Evolutionary conservation across 768 basidiomycete genomes (phyloP), one percentile per base, ranked within the genome.

Genomic region (Phylloporus arenicola): DNA sequence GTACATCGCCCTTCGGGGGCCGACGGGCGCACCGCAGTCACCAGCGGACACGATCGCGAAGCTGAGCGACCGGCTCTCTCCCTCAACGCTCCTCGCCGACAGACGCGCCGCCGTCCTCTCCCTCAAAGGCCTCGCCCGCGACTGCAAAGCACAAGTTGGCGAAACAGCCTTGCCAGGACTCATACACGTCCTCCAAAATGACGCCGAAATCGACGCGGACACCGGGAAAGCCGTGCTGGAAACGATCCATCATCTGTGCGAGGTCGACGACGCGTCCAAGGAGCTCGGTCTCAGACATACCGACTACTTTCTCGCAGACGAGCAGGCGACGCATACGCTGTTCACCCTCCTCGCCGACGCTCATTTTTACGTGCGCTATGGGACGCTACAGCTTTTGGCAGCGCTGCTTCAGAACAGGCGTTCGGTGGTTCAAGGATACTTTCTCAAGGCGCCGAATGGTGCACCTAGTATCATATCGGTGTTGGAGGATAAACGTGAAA

Each of bases 171-270:
- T 98, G 8, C 70, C 78, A 9, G 86, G 89, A 4, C 79, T 98
- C 16, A 64, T 96, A 4, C 83, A 86, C 25, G 86, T 91, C 29
- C 73, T 97, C 29, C 78, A 85, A 60, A 88, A 88, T 52, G 94
- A 97, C 64, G 88, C 92, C 0, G 84, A 90, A 57, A 80, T 92
- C 45, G 96, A 99, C 67, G 75, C 83, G 5, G 96, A 98, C 60
- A 90, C 88, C 53, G 94, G 86, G 1, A 96, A 91, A 64, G 94
- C 93, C 19, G 84, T 86, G 4, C 71, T 99, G 59, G 96, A 99
- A 72, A 96, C 92, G 1, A 72, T 98, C 47, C 79, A 82, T 62
- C 69, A 83, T 52, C 76, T 99, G 25, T 96, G 92, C 68, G 92
- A 97, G 63, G 76, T 79, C 5, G 86, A 83, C 59, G 85, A 86